Base-by-base conservation (phyloP, 768 basidiomycete genomes). In the Rhizopogon vesiculosus region DNA sequence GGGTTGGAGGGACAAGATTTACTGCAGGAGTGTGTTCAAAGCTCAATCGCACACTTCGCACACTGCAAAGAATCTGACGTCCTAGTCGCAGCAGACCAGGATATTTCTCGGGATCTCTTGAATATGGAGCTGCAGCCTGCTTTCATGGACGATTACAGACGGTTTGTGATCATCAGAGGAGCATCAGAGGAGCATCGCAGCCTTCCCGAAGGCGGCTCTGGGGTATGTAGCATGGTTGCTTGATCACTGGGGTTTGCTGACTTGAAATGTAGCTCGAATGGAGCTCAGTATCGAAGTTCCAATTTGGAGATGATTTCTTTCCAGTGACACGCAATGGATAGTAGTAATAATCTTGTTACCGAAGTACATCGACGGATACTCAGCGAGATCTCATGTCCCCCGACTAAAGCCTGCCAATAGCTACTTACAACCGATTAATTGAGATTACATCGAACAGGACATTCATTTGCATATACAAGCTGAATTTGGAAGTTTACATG, bases 81-180 rank as follows among this genome's bases (percentile, higher is more conserved):
- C 63, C 66, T 76, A 22, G 74, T 80, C 61, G 44, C 63, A 9
- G 42, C 65, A 8, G 77, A 82, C 42, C 60, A 65, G 29, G 78
- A 80, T 38, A 73, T 89, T 42, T 64, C 69, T 2, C 65, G 69
- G 16, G 82, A 86, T 59, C 62, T 90, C 60, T 56, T 64, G 28
- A 62, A 61, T 41, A 79, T 89, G 74, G 85, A 87, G 60, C 67
- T 70, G 43, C 87, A 90, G 57, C 86, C 85, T n/a, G 68, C 62
- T 22, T 72, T 89, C 38, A 83, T 86, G 80, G 69, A 75, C 45
- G 62, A 74, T 31, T 84, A 85, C 62, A 79, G 89, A 28, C 80
- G 89, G 28, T 91, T 80, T 67, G 81, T 87, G 10, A 75, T 87
- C 1, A 69, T 91, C 39, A 76, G 65, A 61, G 71, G 73, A 46